Base-by-base conservation (phyloP, 148 eudicot species). In the Vaccinium macrocarpon region DNA sequence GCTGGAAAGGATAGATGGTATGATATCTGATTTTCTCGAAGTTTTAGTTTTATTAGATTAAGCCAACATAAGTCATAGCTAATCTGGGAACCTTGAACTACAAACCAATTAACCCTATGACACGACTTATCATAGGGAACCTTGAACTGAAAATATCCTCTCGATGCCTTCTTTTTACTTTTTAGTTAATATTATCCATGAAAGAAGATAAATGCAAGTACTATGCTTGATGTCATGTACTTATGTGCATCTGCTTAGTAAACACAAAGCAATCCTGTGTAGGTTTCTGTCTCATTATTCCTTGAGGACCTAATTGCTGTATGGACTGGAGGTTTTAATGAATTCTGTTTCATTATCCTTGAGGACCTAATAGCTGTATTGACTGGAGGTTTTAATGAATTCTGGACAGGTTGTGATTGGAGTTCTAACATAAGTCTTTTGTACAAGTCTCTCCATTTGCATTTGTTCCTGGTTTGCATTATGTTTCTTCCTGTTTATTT, bases 51-150 rank as follows among this genome's bases (percentile, higher is more conserved):
- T 32, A 9, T 56, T 35, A 18, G 16, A 56, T 55, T 18, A 55
- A 79, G 55, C 29, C 80, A 76, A 76, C 48, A 10, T 2, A 10
- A 59, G 32, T 57, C 51, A 9, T 59, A 57, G 71, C 75, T 81
- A 81, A 49, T 64, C 5, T 81, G 5, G 42, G 76, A 66, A 46
- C 12, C 56, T 81, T 81, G 74, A 50, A 62, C 75, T 46, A 21
- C 49, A 62, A 27, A 81, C 27, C 23, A 66, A 64, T 21, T 80
- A 56, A 23, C 32, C 35, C 2, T 23, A 6, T 57, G 18, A 35
- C 56, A 10, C 29, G 9, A 64, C 71, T 23, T 64, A 64, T 27
- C 68, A 8, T 21, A 61, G 68, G 25, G 68, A 61, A 66, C 35
- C 72, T 61, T 66, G 72, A 66, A 27, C 72, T 66, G 35, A 66